A percentile compares a stretch with the other conserved stretches of the same genome.
phyloP scores from a whole-genome alignment of 169 alveolate genomes.

The Neospora caninum region DNA sequence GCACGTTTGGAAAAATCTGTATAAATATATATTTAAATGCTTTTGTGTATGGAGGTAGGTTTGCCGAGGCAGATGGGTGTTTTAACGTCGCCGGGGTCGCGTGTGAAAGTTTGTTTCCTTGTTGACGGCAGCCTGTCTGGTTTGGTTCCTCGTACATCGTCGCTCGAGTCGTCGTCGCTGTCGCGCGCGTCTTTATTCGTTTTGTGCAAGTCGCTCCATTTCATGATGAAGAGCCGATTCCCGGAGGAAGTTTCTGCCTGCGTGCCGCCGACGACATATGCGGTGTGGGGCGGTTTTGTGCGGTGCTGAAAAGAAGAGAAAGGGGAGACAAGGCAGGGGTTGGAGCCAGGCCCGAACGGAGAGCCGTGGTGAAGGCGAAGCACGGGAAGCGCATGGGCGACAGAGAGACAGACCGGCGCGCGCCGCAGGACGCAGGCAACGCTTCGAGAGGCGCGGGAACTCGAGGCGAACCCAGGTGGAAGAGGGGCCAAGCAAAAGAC shows the following conservation, averaged over 20 bases:
- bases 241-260: neutral
- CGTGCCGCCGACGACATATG: conserved; percentile 8
- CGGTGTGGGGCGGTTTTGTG: neutral
- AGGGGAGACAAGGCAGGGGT: neutral
- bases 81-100: too few relatives aligned
- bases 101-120: too few relatives aligned
- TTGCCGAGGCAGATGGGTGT: too few relatives aligned
- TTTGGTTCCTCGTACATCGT: neutral
- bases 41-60: neutral
- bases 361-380: neutral
- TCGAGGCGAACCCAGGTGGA: neutral
- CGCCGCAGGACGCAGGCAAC: neutral
- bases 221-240: neutral
- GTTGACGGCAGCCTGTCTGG: too few relatives aligned
- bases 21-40: neutral
- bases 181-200: neutral
- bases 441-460: neutral
- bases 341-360: neutral
- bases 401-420: too few relatives aligned
- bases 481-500: too few relatives aligned
- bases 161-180: neutral
- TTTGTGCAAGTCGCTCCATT: neutral
- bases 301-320: neutral
- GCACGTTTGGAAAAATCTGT: too few relatives aligned
- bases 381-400: too few relatives aligned